phyloP scores from a whole-genome alignment of 345 rosid genomes.

The Pseudoturritis turrita region DNA sequence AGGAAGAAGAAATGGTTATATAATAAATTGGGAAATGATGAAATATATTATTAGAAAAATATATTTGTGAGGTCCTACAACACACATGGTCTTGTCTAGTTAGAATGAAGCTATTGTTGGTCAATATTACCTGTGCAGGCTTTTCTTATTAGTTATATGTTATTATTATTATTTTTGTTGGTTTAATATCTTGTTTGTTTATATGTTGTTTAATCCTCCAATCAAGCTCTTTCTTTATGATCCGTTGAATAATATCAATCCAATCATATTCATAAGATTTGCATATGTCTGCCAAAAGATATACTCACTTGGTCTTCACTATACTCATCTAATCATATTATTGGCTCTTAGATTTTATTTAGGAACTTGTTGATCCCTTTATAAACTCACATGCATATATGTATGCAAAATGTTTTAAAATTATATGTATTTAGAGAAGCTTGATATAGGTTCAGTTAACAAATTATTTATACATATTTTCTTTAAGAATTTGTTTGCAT shows the following conservation, averaged over 20 bases:
- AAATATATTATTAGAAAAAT: slow-evolving; percentile 26
- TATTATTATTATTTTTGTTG: background rate
- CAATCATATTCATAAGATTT: slow-evolving; percentile 37
- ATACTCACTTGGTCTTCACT: slow-evolving; percentile 29
- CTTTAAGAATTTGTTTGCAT: background rate
- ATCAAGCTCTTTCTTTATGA: slow-evolving; percentile 35
- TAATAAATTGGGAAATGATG: slow-evolving; percentile 45
- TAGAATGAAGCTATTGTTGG: slow-evolving; percentile 52
- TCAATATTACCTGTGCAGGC: slow-evolving; percentile 51
- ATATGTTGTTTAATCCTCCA: slow-evolving; percentile 32
- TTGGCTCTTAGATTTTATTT: slow-evolving; percentile 29
- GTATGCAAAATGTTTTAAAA: no score
- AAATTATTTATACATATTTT: background rate
- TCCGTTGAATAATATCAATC: slow-evolving; percentile 30
- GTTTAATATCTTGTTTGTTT: slow-evolving; percentile 9
- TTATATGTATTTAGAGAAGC: background rate
- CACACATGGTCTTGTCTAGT: slow-evolving; percentile 84
- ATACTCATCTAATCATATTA: slow-evolving; percentile 18
- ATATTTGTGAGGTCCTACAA: slow-evolving; percentile 68
- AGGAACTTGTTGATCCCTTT: slow-evolving; percentile 20
- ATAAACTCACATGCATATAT: slow-evolving; percentile 16
- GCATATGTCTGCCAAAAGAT: slow-evolving; percentile 38
- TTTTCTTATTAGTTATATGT: slow-evolving; percentile 6
- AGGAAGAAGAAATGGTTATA: slow-evolving; percentile 46
- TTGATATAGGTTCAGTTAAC: slow-evolving; percentile 14